Conservation (phyloP, 1,284 basidiomycete species). For the Ustilago sp. region DNA sequence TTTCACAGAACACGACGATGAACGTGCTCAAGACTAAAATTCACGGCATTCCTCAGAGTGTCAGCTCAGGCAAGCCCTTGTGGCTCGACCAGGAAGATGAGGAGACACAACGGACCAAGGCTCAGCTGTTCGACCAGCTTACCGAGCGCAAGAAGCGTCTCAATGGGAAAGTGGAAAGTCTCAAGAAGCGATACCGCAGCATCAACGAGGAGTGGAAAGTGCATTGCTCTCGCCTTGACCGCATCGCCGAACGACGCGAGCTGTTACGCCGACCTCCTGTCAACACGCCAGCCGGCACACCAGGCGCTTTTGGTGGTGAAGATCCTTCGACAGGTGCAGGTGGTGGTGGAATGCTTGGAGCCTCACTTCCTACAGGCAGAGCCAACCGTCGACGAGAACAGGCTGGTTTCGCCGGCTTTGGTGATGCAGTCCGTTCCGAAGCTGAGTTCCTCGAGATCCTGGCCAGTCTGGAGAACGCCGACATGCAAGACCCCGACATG, state of each 20-base stretch:
- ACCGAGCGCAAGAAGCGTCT: conserved; percentile 51
- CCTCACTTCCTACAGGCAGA: conserved; percentile 35
- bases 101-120: conserved; percentile 27
- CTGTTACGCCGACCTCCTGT: conserved; percentile 36
- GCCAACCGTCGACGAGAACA: conserved; percentile 55
- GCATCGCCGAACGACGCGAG: conserved; percentile 56
- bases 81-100: conserved; percentile 53
- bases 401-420: conserved; percentile 72
- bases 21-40: conserved; percentile 49
- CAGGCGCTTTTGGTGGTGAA: conserved; percentile 44
- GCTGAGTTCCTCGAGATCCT: conserved; percentile 97
- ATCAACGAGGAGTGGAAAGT: conserved; percentile 62
- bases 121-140: conserved; percentile 38
- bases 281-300: conserved; percentile 44
- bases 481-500: conserved; percentile 87
- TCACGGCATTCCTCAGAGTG: conserved; percentile 46
- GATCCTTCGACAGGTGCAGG: conserved; percentile 20
- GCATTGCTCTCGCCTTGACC: conserved; percentile 62
- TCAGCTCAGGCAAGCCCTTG: conserved; percentile 37
- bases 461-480: conserved; percentile 89
- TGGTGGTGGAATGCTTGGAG: conserved; percentile 32
- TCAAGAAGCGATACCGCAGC: conserved; percentile 58
- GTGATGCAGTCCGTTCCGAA: conserved; percentile 92
- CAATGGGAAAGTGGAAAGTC: conserved; percentile 52
- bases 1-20: conserved; percentile 45